A percentile compares a stretch with the other conserved stretches of the same genome.
Conservation (phyloP, 345 rosid species). For the Toxicodendron radicans region DNA sequence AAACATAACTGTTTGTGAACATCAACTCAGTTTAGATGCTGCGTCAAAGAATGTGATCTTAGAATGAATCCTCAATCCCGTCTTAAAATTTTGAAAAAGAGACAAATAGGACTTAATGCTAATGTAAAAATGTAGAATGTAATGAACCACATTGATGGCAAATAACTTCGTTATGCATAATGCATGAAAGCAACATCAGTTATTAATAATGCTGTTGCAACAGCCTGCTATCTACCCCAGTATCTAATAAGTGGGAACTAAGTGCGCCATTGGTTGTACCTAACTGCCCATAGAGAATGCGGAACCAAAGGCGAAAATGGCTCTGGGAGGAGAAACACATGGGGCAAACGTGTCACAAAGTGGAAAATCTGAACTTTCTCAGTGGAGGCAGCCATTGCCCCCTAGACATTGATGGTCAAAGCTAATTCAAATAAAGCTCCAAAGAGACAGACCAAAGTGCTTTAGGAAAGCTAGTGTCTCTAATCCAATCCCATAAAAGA, state of each 20-base stretch:
- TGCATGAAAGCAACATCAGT: background rate
- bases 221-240: background rate
- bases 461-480: background rate
- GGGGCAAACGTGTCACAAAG: background rate
- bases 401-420: background rate
- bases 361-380: background rate
- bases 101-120: background rate
- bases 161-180: background rate
- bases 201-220: background rate
- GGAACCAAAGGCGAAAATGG: background rate
- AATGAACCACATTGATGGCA: background rate
- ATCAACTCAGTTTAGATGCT: background rate
- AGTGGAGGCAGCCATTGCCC: background rate
- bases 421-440: background rate
- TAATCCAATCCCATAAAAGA: background rate
- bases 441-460: slow-evolving; percentile 1
- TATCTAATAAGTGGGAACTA: background rate
- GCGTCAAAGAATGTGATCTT: background rate
- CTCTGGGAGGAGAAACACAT: background rate
- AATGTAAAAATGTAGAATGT: background rate
- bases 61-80: background rate
- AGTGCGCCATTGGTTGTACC: background rate
- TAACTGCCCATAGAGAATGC: background rate
- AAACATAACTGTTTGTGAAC: background rate
- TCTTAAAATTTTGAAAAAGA: no score